Percentiles rank a stretch among this genome's conserved stretches.
Conservation (phyloP, 2,329 filamentous ascomycete genomes). For the Verticillium longisporum region DNA sequence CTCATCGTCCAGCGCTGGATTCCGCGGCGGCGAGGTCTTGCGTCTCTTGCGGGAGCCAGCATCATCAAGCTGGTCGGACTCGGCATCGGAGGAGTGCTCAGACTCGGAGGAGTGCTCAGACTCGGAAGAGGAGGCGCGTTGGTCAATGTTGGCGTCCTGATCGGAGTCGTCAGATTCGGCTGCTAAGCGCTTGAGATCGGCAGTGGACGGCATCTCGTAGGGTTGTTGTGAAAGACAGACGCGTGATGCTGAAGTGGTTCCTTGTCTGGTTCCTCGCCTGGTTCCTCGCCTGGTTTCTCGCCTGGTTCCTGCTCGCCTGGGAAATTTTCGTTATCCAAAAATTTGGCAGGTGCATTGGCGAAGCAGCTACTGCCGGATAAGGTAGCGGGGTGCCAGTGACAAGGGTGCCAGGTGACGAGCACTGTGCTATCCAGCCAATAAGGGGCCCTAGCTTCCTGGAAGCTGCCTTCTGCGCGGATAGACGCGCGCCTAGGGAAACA, state of each 20-base stretch:
- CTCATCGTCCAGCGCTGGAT: conserved; percentile 19
- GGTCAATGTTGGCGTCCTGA: conserved; percentile 5
- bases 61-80: conserved; percentile 45
- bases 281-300: too few relatives aligned
- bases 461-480: background rate
- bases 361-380: background rate
- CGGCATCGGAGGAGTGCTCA: too few relatives aligned
- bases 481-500: conserved; percentile 12
- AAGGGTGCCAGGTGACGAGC: background rate
- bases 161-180: background rate
- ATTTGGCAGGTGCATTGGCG: background rate
- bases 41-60: conserved; percentile 37
- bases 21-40: conserved; percentile 23
- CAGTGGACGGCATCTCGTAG: conserved; percentile 6
- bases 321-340: background rate
- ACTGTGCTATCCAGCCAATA: background rate
- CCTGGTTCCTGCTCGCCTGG: background rate
- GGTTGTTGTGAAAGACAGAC: background rate
- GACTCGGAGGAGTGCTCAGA: conserved; percentile 11
- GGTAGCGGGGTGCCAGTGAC: background rate
- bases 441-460: background rate
- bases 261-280: background rate
- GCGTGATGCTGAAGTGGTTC: background rate
- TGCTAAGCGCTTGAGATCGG: conserved; percentile 1
- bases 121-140: conserved; percentile 8